Evolutionary conservation across 2,329 filamentous ascomycete species (phyloP).

Genomic region (Cercospora nicotianae): DNA sequence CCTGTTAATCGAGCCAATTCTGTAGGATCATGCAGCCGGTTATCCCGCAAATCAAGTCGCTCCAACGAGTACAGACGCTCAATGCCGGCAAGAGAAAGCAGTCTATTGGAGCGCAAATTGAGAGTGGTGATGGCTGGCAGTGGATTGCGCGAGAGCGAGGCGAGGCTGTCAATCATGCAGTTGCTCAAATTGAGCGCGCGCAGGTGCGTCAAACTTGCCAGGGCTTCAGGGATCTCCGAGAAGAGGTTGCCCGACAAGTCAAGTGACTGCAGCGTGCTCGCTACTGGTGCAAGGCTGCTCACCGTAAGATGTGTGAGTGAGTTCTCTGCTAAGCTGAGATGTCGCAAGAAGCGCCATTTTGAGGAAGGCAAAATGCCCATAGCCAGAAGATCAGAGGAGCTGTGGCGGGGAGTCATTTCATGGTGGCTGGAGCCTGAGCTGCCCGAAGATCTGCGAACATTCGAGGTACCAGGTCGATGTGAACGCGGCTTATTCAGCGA

Average conservation of each 20-base stretch:
- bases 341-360: slow-evolving; percentile 93
- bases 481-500: slow-evolving; percentile 59
- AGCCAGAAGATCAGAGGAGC: slow-evolving; percentile 73
- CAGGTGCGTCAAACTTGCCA: slow-evolving; percentile 82
- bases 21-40: slow-evolving; percentile 83
- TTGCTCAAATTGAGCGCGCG: slow-evolving; percentile 90
- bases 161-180: slow-evolving; percentile 95
- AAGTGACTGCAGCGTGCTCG: slow-evolving; percentile 85
- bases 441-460: slow-evolving; percentile 79
- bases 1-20: slow-evolving; percentile 87
- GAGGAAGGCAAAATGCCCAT: slow-evolving; percentile 73
- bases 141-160: slow-evolving; percentile 80
- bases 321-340: slow-evolving; percentile 90
- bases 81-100: slow-evolving; percentile 83
- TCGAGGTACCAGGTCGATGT: slow-evolving; percentile 66
- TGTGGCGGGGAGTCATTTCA: slow-evolving; percentile 59
- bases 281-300: slow-evolving; percentile 74
- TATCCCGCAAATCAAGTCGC: slow-evolving; percentile 86
- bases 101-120: slow-evolving; percentile 84
- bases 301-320: slow-evolving; percentile 77
- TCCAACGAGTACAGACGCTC: slow-evolving; percentile 87
- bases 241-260: slow-evolving; percentile 93
- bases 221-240: slow-evolving; percentile 86
- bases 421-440: slow-evolving; percentile 80
- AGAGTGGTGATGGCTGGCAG: slow-evolving; percentile 90